Evolutionary conservation across 208 protist genomes (phyloP).

Genomic region (Trypanosoma brucei): DNA sequence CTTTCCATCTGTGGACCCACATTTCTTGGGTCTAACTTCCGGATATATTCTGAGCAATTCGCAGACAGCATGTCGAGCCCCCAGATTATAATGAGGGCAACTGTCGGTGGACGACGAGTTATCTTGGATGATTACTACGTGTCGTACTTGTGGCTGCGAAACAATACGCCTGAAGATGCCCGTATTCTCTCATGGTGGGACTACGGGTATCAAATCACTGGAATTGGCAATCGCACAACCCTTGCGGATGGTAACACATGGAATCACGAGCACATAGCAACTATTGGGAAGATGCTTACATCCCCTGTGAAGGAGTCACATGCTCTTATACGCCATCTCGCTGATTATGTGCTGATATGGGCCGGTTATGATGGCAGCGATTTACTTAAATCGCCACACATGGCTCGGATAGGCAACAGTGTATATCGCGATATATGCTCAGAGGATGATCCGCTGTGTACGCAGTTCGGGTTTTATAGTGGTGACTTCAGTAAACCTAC

Average conservation of each 20-base stretch:
- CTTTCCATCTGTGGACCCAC: conserved; percentile 3
- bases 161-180: conserved; percentile 93
- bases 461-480: conserved; percentile 37
- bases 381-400: conserved; percentile 57
- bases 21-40: conserved; percentile 4
- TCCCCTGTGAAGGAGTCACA: conserved; percentile 87
- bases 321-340: conserved; percentile 89
- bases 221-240: conserved; percentile 94
- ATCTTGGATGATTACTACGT: conserved; percentile 97
- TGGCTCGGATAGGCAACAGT: conserved; percentile 66
- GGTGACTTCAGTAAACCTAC: conserved; percentile 26
- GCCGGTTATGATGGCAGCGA: conserved; percentile 35
- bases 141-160: conserved; percentile 94
- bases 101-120: conserved; percentile 26
- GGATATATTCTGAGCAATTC: background rate
- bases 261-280: conserved; percentile 99
- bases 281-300: conserved; percentile 90
- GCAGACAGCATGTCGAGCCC: conserved; percentile 1
- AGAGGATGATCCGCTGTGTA: conserved; percentile 52
- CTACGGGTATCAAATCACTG: conserved; percentile 98
- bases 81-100: conserved; percentile 1
- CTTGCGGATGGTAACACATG: conserved; percentile 99
- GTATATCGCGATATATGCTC: conserved; percentile 76
- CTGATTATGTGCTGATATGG: conserved; percentile 96
- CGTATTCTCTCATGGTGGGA: conserved; percentile 98